Conservation (phyloP, 2,329 filamentous ascomycete genomes). For the Dryadomyces sulphureus region DNA sequence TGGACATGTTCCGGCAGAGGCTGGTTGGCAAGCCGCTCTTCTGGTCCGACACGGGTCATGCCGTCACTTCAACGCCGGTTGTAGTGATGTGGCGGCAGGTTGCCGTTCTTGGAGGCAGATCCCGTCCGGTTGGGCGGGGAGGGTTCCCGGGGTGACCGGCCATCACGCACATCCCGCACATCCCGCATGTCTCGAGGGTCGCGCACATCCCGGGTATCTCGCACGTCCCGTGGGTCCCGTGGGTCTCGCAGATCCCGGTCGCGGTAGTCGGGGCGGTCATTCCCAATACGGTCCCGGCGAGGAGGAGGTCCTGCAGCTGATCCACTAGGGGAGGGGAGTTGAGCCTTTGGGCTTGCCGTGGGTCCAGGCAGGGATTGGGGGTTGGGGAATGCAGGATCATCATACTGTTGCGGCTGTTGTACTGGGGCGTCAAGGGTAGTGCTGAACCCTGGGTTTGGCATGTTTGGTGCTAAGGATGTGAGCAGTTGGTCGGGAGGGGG, state of each 20-base stretch:
- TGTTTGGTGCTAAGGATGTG: constrained; percentile 27
- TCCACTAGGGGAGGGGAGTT: constrained; percentile 10
- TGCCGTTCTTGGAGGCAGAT: constrained; percentile 2
- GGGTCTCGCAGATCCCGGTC: constrained; percentile 4
- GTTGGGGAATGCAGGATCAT: constrained; percentile 13
- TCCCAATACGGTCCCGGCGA: constrained; percentile 5
- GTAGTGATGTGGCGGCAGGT: neutral
- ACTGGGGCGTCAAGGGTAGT: constrained; percentile 20
- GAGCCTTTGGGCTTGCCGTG: constrained; percentile 7
- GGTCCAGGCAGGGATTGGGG: constrained; percentile 8
- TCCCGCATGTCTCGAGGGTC: neutral
- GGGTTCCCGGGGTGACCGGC: constrained; percentile 1
- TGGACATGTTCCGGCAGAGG: neutral
- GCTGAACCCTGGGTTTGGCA: constrained; percentile 20
- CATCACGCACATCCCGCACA: too few species aligned
- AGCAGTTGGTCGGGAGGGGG: constrained; percentile 13
- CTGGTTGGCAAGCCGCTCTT: neutral
- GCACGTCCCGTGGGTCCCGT: too few species aligned
- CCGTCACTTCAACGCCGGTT: constrained; percentile 4
- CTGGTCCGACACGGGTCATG: neutral
- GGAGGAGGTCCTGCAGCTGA: constrained; percentile 5
- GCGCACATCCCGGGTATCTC: neutral
- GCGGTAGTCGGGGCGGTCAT: constrained; percentile 7
- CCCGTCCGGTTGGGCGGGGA: constrained; percentile 10
- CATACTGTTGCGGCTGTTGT: constrained; percentile 29